phyloP scores from a whole-genome alignment of 2,329 filamentous ascomycete genomes.

The Pestalotiopsis sp. region DNA sequence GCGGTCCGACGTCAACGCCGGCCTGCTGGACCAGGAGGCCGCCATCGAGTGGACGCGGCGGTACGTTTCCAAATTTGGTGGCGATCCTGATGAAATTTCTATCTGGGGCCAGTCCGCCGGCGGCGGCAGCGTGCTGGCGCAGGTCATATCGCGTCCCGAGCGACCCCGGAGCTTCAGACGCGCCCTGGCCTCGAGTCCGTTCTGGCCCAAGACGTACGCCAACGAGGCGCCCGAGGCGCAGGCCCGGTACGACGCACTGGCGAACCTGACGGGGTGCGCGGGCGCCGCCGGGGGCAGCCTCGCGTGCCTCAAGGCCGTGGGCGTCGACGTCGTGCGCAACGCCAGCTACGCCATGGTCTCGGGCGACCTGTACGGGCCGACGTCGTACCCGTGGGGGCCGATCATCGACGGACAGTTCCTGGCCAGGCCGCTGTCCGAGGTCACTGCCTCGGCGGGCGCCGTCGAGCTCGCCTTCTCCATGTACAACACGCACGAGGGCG shows the following conservation, averaged over 20 bases:
- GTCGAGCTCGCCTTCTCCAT: slow-evolving; percentile 47
- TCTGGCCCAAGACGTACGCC: slow-evolving; percentile 60
- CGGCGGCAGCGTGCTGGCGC: slow-evolving; percentile 53
- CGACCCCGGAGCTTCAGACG: slow-evolving; percentile 47
- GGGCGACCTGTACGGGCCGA: slow-evolving; percentile 54
- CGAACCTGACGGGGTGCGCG: slow-evolving; percentile 48
- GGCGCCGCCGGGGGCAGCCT: slow-evolving; percentile 43
- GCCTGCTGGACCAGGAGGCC: slow-evolving; percentile 51
- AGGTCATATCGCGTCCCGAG: slow-evolving; percentile 46
- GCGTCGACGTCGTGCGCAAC: slow-evolving; percentile 54
- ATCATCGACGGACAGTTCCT: slow-evolving; percentile 61
- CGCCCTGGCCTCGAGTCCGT: slow-evolving; percentile 52
- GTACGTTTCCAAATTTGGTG: slow-evolving; percentile 50
- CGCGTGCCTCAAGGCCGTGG: slow-evolving; percentile 53
- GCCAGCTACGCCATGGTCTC: slow-evolving; percentile 50
- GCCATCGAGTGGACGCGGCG: slow-evolving; percentile 47
- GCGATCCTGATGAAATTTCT: slow-evolving; percentile 47
- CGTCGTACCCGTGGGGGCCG: slow-evolving; percentile 61
- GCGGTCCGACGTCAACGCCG: slow-evolving; percentile 50
- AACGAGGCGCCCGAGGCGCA: slow-evolving; percentile 54
- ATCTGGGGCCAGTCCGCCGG: slow-evolving; percentile 60
- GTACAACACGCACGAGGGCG: slow-evolving; percentile 65
- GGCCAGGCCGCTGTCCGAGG: slow-evolving; percentile 44
- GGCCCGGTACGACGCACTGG: slow-evolving; percentile 48
- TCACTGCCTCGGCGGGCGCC: slow-evolving; percentile 30